Conservation (phyloP, 192 early-diverging fungal genomes). For the Coemansia sp. region DNA sequence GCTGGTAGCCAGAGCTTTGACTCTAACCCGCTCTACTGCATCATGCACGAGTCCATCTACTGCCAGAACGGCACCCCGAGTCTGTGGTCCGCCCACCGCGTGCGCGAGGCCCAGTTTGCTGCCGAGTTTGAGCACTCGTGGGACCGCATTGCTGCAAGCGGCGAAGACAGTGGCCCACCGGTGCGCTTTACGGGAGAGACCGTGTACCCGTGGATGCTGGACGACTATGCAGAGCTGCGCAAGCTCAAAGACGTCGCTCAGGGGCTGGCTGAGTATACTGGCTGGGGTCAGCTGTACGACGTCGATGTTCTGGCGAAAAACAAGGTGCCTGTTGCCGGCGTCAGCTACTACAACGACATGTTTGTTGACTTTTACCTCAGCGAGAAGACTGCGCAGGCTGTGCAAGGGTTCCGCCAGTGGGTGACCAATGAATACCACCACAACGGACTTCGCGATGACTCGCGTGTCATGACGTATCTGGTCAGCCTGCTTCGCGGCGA, state of each 20-base stretch:
- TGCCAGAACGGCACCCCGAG: constrained; percentile 58
- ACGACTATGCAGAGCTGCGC: constrained; percentile 63
- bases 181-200: constrained; percentile 69
- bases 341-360: constrained; percentile 72
- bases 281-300: constrained; percentile 62
- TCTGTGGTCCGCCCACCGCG: constrained; percentile 62
- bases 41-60: constrained; percentile 68
- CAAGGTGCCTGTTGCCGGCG: constrained; percentile 59
- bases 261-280: constrained; percentile 56
- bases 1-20: constrained; percentile 52
- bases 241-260: constrained; percentile 59
- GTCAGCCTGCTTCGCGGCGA: constrained; percentile 59
- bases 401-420: constrained; percentile 61
- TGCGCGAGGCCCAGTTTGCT: constrained; percentile 53
- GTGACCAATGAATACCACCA: constrained; percentile 70
- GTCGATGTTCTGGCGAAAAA: constrained; percentile 47
- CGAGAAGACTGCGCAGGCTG: constrained; percentile 55
- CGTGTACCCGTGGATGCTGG: constrained; percentile 72
- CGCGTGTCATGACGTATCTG: constrained; percentile 57
- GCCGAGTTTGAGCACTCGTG: constrained; percentile 52
- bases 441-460: constrained; percentile 57
- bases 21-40: constrained; percentile 62
- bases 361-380: constrained; percentile 63
- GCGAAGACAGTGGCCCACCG: constrained; percentile 9
- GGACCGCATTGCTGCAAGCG: constrained; percentile 26